Conservation (phyloP, 2,329 filamentous ascomycete genomes). For the Alternaria arborescens region DNA sequence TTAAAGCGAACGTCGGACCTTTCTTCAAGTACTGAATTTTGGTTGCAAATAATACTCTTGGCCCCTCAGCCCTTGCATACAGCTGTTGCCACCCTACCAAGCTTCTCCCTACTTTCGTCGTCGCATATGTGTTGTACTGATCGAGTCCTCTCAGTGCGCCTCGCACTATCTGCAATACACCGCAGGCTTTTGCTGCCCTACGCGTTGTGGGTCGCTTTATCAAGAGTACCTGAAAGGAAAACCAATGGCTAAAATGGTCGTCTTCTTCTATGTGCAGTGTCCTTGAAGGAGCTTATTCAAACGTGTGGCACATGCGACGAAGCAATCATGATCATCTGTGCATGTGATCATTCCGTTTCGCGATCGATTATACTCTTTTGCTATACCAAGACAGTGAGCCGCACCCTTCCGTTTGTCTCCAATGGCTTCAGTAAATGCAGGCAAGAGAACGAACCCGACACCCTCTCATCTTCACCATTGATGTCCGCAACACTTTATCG, state of each 20-base stretch:
- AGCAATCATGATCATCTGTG: not conserved
- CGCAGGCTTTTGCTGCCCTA: not conserved
- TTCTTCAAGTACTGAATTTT: not conserved
- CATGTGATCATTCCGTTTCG: not conserved
- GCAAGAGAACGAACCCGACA: not conserved
- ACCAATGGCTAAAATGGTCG: too few relatives aligned
- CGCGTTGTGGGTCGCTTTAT: not conserved
- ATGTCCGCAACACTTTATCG: not conserved
- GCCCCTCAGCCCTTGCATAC: not conserved
- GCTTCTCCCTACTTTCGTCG: not conserved
- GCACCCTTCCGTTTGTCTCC: not conserved
- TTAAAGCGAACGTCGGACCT: not conserved
- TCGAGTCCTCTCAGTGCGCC: not conserved
- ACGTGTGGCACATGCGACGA: not conserved
- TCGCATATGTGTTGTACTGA: not conserved
- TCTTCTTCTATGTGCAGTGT: not conserved
- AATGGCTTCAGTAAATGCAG: not conserved
- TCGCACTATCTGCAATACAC: not conserved
- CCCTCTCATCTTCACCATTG: not conserved
- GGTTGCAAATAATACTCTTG: not conserved
- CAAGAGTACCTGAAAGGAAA: not conserved
- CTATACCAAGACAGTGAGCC: not conserved
- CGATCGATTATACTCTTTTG: not conserved
- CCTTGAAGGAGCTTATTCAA: not conserved
- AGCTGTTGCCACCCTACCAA: not conserved